Percentiles rank a stretch among this genome's conserved stretches.
phyloP scores from a whole-genome alignment of 2,329 filamentous ascomycete species.

The Epichloe uncinata region DNA sequence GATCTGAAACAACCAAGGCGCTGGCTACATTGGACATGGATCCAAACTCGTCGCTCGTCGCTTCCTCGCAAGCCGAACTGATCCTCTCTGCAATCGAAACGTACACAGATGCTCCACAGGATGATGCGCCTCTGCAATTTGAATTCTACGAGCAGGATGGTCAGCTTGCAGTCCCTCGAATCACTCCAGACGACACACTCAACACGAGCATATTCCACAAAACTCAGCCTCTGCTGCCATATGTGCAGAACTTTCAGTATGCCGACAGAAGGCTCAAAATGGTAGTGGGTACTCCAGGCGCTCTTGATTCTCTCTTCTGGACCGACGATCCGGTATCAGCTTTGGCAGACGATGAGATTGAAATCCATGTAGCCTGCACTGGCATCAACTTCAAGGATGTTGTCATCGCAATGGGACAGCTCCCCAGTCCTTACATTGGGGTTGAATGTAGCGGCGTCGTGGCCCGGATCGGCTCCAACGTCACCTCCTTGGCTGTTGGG shows the following conservation, averaged over 20 bases:
- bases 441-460: conserved; percentile 14
- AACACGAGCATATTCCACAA: conserved; percentile 15
- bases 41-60: conserved; percentile 11
- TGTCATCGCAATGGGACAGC: conserved; percentile 12
- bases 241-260: conserved; percentile 24
- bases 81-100: conserved; percentile 15
- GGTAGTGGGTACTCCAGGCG: conserved; percentile 25
- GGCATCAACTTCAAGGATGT: conserved; percentile 31
- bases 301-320: conserved; percentile 27
- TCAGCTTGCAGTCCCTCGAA: conserved; percentile 16
- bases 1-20: conserved; percentile 31
- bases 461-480: conserved; percentile 6
- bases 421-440: conserved; percentile 10
- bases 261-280: conserved; percentile 21
- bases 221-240: conserved; percentile 15
- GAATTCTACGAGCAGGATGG: conserved; percentile 18
- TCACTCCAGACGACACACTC: conserved; percentile 10
- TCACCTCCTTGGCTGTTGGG: conserved; percentile 7
- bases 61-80: conserved; percentile 15
- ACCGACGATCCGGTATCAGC: conserved; percentile 18
- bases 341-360: conserved; percentile 23
- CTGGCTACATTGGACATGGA: conserved; percentile 34
- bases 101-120: conserved; percentile 1
- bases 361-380: conserved; percentile 28
- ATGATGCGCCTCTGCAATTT: conserved; percentile 11